phyloP scores from a whole-genome alignment of 2,329 filamentous ascomycete species.

The Pyrenophora tritici-repentis region DNA sequence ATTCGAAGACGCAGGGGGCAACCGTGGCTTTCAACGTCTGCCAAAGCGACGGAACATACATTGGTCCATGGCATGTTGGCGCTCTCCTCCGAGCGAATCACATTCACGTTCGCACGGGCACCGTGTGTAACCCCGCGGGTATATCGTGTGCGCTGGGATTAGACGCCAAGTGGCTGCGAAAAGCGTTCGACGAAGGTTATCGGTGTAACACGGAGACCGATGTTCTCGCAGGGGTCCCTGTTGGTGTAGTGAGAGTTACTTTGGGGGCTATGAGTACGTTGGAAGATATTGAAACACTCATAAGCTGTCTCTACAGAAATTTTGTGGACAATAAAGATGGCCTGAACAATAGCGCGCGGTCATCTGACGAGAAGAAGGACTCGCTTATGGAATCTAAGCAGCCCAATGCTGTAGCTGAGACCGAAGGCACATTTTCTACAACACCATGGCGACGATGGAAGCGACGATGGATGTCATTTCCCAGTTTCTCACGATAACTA shows the following conservation, averaged over 20 bases:
- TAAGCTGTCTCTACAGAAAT: background rate
- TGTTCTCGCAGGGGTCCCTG: constrained; percentile 58
- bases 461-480: no score
- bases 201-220: constrained; percentile 61
- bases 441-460: background rate
- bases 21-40: constrained; percentile 68
- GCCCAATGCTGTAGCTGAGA: background rate
- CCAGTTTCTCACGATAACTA: no score
- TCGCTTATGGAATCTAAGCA: background rate
- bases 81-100: constrained; percentile 58
- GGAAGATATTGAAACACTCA: constrained; percentile 54
- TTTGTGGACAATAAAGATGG: background rate
- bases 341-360: no score
- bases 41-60: constrained; percentile 56
- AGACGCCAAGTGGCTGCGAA: constrained; percentile 60
- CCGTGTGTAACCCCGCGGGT: constrained; percentile 60
- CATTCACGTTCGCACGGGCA: constrained; percentile 66
- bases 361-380: background rate
- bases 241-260: constrained; percentile 65
- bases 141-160: constrained; percentile 55
- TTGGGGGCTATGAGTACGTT: constrained; percentile 66
- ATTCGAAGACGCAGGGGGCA: constrained; percentile 61
- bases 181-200: constrained; percentile 62
- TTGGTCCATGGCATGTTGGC: constrained; percentile 66
- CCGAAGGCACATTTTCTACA: background rate